Conservation (phyloP, 805 yeast species). For the Ogataea chonburiensis region DNA sequence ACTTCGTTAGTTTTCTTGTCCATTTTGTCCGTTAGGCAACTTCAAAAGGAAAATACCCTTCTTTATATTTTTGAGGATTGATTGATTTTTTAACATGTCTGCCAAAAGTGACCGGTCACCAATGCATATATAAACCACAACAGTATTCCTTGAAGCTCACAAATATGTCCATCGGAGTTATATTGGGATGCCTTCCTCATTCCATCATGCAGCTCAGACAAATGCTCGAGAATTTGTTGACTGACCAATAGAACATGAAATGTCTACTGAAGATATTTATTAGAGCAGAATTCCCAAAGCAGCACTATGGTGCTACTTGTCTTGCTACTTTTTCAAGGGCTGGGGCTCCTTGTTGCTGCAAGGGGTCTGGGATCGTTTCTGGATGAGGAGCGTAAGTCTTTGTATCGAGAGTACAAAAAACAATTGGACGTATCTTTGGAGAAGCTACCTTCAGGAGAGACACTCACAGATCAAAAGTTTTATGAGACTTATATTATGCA, state of each 20-base stretch:
- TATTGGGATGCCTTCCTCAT: background rate
- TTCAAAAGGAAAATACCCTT: conserved; percentile 7
- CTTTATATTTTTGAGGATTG: conserved; percentile 14
- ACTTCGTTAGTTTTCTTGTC: conserved; percentile 33
- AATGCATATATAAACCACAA: background rate
- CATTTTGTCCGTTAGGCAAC: conserved; percentile 13
- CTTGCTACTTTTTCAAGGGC: no score
- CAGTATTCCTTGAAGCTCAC: no score
- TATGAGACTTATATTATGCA: conserved; percentile 8
- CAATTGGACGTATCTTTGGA: conserved; percentile 17
- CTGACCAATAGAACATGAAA: conserved; percentile 10
- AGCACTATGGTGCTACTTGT: background rate
- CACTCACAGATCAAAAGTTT: conserved; percentile 9
- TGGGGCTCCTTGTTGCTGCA: no score
- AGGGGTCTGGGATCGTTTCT: no score
- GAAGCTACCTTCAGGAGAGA: conserved; percentile 10
- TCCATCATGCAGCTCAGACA: background rate
- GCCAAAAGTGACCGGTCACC: conserved; percentile 14
- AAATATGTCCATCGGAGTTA: background rate
- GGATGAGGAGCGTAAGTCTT: conserved; percentile 1
- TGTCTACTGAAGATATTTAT: background rate
- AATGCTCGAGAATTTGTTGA: background rate
- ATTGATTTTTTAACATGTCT: conserved; percentile 22
- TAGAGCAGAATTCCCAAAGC: no score
- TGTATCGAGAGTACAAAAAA: conserved; percentile 14